These are phyloP conservation scores for Lactarius akahatsu DNA, from an alignment of 768 basidiomycete genomes.

Conservation along the genomic window DNA sequence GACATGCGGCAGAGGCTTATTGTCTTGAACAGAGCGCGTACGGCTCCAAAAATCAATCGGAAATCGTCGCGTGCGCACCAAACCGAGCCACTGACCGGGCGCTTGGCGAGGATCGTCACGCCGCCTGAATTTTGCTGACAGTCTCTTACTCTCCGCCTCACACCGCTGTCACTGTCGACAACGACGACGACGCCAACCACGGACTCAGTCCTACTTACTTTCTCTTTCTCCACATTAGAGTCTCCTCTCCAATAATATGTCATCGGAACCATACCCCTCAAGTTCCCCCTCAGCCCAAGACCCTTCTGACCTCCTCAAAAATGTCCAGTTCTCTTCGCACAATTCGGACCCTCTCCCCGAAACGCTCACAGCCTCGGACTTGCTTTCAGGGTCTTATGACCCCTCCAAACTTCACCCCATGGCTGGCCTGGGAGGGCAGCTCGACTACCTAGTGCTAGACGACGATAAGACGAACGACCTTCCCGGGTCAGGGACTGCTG, in stretches of 20 bases:
- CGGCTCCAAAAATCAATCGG: constrained; percentile 5
- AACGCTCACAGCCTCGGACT: constrained; percentile 79
- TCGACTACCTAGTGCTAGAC: constrained; percentile 94
- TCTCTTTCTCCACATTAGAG: background rate
- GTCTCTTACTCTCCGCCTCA: background rate
- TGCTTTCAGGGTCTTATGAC: constrained; percentile 86
- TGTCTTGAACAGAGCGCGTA: constrained; percentile 12
- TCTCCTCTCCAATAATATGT: constrained; percentile 20
- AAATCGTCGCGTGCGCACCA: constrained; percentile 2
- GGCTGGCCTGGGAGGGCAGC: constrained; percentile 86
- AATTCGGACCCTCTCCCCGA: constrained; percentile 45
- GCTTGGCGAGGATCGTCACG: constrained; percentile 20
- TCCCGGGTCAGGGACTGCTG: constrained; percentile 85
- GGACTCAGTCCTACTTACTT: background rate
- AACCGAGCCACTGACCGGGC: constrained; percentile 20
- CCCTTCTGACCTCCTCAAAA: constrained; percentile 27
- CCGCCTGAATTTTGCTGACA: constrained; percentile 18
- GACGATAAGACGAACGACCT: constrained; percentile 93
- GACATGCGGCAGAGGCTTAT: constrained; percentile 26
- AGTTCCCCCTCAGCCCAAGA: constrained; percentile 8
- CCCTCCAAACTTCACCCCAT: constrained; percentile 92
- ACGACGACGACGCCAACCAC: constrained; percentile 16
- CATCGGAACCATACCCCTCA: constrained; percentile 16
- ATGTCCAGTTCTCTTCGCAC: constrained; percentile 32
- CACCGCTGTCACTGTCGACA: constrained; percentile 8